phyloP scores from a whole-genome alignment of 768 basidiomycete genomes.

The Phylloporus sp. region DNA sequence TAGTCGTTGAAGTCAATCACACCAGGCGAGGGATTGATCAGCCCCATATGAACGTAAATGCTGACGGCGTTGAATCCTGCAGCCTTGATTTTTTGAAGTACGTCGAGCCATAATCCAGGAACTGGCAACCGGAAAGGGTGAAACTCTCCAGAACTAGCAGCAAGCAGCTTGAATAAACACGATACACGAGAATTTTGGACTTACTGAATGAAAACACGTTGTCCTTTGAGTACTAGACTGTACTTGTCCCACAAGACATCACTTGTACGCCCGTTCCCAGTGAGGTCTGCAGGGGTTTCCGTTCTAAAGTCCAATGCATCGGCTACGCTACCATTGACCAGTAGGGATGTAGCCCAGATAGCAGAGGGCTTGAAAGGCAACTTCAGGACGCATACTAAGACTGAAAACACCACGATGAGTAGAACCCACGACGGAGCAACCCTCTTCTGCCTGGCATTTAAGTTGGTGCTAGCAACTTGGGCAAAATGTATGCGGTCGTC shows the following conservation, averaged over 20 bases:
- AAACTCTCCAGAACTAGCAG: constrained; percentile 76
- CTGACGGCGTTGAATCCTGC: constrained; percentile 75
- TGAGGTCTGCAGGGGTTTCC: constrained; percentile 6
- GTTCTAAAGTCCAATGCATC: neutral
- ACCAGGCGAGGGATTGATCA: constrained; percentile 69
- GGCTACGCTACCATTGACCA: constrained; percentile 22
- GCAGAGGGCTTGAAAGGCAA: constrained; percentile 7
- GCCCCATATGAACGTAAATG: constrained; percentile 76
- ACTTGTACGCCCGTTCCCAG: constrained; percentile 32
- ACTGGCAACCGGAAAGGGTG: constrained; percentile 80
- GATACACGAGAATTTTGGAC: constrained; percentile 21
- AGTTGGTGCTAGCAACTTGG: neutral
- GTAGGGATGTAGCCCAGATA: neutral
- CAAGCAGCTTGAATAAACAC: neutral
- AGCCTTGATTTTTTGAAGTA: constrained; percentile 77
- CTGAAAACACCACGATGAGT: constrained; percentile 13
- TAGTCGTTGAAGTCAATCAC: constrained; percentile 70
- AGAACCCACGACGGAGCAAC: constrained; percentile 10
- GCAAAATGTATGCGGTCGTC: constrained; percentile 6
- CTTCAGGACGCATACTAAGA: constrained; percentile 12
- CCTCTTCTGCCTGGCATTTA: constrained; percentile 4
- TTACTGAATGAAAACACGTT: constrained; percentile 68
- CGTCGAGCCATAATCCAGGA: constrained; percentile 74
- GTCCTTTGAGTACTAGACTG: constrained; percentile 63
- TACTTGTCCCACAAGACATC: constrained; percentile 61